phyloP scores from a whole-genome alignment of 176 grass and related monocot genomes.

The Oryza longistaminata region DNA sequence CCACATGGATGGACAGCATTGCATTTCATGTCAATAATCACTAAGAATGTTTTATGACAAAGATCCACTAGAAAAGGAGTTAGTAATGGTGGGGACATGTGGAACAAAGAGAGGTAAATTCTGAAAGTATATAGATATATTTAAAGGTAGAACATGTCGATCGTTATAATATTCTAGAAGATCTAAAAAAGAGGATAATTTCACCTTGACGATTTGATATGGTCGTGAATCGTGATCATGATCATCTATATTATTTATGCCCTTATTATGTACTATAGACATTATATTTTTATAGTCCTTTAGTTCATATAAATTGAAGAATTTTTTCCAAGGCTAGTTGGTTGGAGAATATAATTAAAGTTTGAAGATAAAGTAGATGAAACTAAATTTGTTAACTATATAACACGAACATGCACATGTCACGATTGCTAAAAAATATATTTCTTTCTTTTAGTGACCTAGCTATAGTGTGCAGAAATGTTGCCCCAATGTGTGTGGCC shows the following conservation, averaged over 20 bases:
- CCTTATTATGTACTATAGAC: background rate
- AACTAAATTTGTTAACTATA: background rate
- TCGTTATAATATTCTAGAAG: slow-evolving; percentile 15
- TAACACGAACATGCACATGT: background rate
- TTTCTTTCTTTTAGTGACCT: too few relatives aligned
- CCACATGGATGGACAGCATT: slow-evolving; percentile 33
- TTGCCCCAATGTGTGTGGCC: background rate
- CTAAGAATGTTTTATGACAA: slow-evolving; percentile 27
- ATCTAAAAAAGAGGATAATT: background rate
- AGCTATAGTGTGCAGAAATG: background rate
- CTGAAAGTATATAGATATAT: slow-evolving; percentile 21
- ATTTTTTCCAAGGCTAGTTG: background rate
- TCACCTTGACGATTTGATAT: slow-evolving; percentile 2
- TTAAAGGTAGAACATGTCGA: slow-evolving; percentile 23
- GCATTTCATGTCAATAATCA: slow-evolving; percentile 24
- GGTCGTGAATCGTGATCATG: background rate
- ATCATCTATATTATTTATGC: slow-evolving; percentile 1
- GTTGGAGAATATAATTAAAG: background rate
- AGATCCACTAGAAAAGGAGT: slow-evolving; percentile 25
- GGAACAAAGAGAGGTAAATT: slow-evolving; percentile 39
- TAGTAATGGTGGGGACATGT: slow-evolving; percentile 25
- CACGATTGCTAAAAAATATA: background rate
- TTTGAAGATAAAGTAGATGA: background rate
- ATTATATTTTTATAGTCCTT: background rate
- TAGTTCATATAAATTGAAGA: background rate